These are phyloP conservation scores for Aspergillus piperis DNA, from an alignment of 2,329 filamentous ascomycete species.

Conservation along the genomic window DNA sequence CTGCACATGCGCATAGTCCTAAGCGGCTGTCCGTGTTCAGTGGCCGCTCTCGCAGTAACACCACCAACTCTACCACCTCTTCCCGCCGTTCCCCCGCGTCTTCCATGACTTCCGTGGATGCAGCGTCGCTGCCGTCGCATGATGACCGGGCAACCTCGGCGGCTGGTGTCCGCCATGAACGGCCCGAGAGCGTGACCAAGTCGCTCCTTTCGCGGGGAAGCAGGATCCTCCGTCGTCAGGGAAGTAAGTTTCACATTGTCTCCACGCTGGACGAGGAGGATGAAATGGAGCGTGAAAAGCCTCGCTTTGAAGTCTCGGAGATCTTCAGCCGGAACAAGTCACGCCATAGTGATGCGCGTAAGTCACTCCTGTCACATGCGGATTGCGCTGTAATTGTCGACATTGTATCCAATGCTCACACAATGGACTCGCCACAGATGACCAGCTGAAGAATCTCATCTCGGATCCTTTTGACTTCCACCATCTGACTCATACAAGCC, in stretches of 20 bases:
- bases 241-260: conserved; percentile 49
- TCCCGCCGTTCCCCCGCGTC: conserved; percentile 49
- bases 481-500: conserved; percentile 62
- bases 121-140: conserved; percentile 30
- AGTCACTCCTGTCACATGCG: conserved; percentile 23
- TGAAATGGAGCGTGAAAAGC: conserved; percentile 35
- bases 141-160: conserved; percentile 36
- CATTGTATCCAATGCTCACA: conserved; percentile 1
- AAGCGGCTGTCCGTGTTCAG: conserved; percentile 44
- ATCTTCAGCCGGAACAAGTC: conserved; percentile 37
- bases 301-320: conserved; percentile 35
- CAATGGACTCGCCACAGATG: conserved; percentile 31
- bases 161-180: conserved; percentile 33
- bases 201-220: conserved; percentile 47
- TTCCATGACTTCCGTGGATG: conserved; percentile 42
- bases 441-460: conserved; percentile 53
- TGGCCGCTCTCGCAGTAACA: conserved; percentile 45
- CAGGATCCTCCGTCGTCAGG: conserved; percentile 50
- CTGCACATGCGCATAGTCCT: conserved; percentile 38
- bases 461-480: conserved; percentile 67
- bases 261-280: conserved; percentile 45
- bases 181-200: conserved; percentile 40
- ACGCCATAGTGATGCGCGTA: conserved; percentile 39
- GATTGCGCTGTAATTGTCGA: background rate
- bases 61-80: conserved; percentile 54